Evolutionary conservation across 1,284 basidiomycete genomes (phyloP).

Genomic region (Thecaphora thlaspeos): DNA sequence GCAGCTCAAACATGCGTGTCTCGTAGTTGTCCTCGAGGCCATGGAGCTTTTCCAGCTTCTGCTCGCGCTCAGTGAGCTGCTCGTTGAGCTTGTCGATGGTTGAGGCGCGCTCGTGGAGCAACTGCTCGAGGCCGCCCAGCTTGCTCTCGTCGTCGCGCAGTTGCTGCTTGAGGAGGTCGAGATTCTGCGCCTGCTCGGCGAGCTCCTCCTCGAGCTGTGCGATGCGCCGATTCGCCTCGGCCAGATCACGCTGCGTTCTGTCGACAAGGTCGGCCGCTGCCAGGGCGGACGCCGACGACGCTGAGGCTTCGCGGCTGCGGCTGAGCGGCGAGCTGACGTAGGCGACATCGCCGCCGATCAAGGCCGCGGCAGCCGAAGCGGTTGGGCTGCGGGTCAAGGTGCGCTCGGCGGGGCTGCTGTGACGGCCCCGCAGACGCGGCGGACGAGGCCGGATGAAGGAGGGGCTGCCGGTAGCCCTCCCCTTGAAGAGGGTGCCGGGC

Average conservation of each 20-base stretch:
- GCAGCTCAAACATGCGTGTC: too few relatives aligned
- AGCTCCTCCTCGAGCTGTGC: slow-evolving; percentile 19
- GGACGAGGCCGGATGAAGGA: too few relatives aligned
- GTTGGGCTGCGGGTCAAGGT: slow-evolving; percentile 18
- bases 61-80: slow-evolving; percentile 19
- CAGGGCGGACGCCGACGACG: too few relatives aligned
- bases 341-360: slow-evolving; percentile 17
- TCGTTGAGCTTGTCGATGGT: slow-evolving; percentile 31
- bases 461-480: slow-evolving; percentile 2
- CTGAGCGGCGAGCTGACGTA: slow-evolving; percentile 22
- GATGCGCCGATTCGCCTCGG: slow-evolving; percentile 11
- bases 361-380: slow-evolving; percentile 23
- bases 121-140: slow-evolving; percentile 25
- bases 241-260: slow-evolving; percentile 22
- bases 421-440: too few relatives aligned
- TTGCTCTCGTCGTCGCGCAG: slow-evolving; percentile 10
- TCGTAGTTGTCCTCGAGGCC: too few relatives aligned
- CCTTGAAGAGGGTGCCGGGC: slow-evolving; percentile 15
- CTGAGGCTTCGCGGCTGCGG: slow-evolving; percentile 24
- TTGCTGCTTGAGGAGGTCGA: too few relatives aligned
- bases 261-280: too few relatives aligned
- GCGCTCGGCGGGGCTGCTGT: too few relatives aligned
- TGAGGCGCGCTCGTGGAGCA: slow-evolving; percentile 14
- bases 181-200: slow-evolving; percentile 5
- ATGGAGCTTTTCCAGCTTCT: too few relatives aligned